These are phyloP conservation scores for Diplodia mutila DNA, from an alignment of 2,329 filamentous ascomycete species.

Conservation along the genomic window DNA sequence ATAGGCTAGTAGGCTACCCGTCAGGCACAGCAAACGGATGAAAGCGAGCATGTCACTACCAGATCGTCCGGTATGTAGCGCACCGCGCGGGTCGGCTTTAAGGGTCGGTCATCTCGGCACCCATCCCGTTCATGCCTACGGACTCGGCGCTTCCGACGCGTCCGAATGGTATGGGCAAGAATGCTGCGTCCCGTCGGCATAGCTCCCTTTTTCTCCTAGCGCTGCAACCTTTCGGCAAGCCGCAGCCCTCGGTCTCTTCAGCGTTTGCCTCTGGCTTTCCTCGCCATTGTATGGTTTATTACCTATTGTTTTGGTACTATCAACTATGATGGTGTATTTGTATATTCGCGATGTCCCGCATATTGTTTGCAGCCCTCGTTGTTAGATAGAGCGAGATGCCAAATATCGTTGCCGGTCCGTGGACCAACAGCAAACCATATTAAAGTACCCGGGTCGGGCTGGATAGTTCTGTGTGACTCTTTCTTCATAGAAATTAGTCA, in stretches of 20 bases:
- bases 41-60: background rate
- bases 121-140: background rate
- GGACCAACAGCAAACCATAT: background rate
- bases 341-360: background rate
- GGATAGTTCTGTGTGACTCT: background rate
- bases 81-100: background rate
- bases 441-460: background rate
- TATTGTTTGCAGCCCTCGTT: background rate
- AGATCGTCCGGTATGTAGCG: no score
- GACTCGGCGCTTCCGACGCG: background rate
- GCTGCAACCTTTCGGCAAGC: conserved; percentile 1
- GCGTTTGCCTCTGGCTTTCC: no score
- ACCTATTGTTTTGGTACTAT: no score
- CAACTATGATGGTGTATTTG: background rate
- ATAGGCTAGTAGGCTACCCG: background rate
- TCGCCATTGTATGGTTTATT: no score
- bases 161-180: background rate
- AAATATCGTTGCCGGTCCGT: background rate
- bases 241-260: background rate
- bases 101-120: conserved; percentile 1
- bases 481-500: background rate
- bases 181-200: background rate
- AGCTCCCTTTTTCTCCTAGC: background rate
- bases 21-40: background rate
- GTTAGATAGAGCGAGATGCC: no score